Percentiles rank a stretch among this genome's conserved stretches.
phyloP scores from a whole-genome alignment of 1,284 basidiomycete species.

The Pisolithus thermaeus region DNA sequence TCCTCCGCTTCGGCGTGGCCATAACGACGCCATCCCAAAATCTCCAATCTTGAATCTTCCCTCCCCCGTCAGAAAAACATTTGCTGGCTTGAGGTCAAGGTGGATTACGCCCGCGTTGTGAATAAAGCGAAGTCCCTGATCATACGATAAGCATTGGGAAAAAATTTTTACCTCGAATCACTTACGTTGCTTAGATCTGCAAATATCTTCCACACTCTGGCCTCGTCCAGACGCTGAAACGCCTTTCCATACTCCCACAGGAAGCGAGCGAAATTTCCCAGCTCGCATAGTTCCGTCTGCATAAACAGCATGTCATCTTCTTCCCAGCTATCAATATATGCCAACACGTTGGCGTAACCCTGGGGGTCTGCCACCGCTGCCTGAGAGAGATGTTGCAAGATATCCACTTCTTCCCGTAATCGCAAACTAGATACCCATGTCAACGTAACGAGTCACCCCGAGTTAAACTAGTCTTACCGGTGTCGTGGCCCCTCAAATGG shows the following conservation, averaged over 20 bases:
- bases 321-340: constrained; percentile 97
- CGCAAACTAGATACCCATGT: constrained; percentile 53
- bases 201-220: constrained; percentile 94
- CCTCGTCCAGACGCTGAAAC: constrained; percentile 86
- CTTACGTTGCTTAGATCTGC: constrained; percentile 85
- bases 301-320: constrained; percentile 89
- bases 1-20: constrained; percentile 55
- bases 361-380: constrained; percentile 30
- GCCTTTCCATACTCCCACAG: constrained; percentile 87
- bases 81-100: constrained; percentile 96
- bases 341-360: constrained; percentile 72
- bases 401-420: constrained; percentile 92
- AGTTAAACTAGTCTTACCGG: constrained; percentile 50
- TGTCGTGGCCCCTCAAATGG: constrained; percentile 89
- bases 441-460: constrained; percentile 9
- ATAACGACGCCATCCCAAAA: constrained; percentile 93
- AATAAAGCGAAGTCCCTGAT: constrained; percentile 82
- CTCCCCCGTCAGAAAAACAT: constrained; percentile 87
- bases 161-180: constrained; percentile 14
- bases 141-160: constrained; percentile 14
- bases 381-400: constrained; percentile 74
- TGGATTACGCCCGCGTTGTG: constrained; percentile 89
- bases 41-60: constrained; percentile 97
- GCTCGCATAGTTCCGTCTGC: constrained; percentile 91
- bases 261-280: constrained; percentile 90